Base-by-base conservation (phyloP, 306 rosid species). In the Cicer judaicum region DNA sequence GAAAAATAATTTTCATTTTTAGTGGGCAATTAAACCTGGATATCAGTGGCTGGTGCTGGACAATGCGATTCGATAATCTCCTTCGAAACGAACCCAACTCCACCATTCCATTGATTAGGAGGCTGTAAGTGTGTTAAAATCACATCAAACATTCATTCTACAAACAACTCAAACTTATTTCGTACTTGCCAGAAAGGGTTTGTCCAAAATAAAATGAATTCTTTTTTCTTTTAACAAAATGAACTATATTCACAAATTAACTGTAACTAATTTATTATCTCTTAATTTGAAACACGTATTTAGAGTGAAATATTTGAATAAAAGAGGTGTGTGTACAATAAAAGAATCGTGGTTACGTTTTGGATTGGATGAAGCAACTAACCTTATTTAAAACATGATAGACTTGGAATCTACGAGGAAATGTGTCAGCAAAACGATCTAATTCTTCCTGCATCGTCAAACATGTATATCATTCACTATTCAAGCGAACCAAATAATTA, bases 101-200 rank as follows among this genome's bases (percentile, higher is more conserved):
- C 90, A 75, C 90, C 88, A 68, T 59, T 86, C 90, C 90, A 86
- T 72, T 39, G 7, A 13, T 2, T 5, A 48, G 87, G 89, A 73
- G 90, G 84, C 90, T 86, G 82, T 66, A 78, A 14, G 52, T 44
- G 66, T 60, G 65, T 29, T 6, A 1, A 6, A 8, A 24, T 11
- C 1, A 34, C 7, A 60, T 60, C n/a, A 40, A 7, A 12, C 19
- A 16, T 15, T 34, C 12, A 36, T 36, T 16, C 18, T 48, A 56
- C 63, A 44, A 19, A 54, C 19, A 50, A 42, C 5, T 5, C 49
- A 61, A 15, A 55, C 29, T 49, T 40, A 19, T 29, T 29, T 29
- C 36, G 11, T 65, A 19, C 3, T 11, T 2, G 39, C 10, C 2
- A 7, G 7, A 70, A 49, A 59, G n/a, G 10, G 39, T 10, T 38